A percentile compares a stretch with the other conserved stretches of the same genome.
Evolutionary conservation across 257 asterid species (phyloP).

Genomic region (Solanum clarkiae): DNA sequence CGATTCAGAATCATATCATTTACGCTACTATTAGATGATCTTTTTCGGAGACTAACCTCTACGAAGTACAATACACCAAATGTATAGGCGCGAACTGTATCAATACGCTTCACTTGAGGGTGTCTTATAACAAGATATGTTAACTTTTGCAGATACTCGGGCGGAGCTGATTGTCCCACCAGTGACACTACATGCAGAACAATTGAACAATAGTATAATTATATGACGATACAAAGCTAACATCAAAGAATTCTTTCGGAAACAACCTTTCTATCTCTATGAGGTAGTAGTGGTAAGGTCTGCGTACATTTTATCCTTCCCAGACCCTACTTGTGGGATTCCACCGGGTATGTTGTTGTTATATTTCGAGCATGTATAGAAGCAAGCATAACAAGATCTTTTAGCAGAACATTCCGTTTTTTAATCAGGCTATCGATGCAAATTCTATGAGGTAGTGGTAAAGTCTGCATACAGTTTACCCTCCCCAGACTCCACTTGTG

Average conservation of each 20-base stretch:
- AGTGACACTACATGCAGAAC: conserved; percentile 42
- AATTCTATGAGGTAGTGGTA: too few species aligned
- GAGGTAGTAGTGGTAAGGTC: too few species aligned
- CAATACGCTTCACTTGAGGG: conserved; percentile 70
- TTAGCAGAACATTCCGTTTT: not conserved
- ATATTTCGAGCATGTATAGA: not conserved
- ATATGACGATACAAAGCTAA: not conserved
- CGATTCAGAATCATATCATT: not conserved
- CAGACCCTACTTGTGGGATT: too few species aligned
- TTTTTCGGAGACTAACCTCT: conserved; percentile 42
- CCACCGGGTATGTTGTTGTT: not conserved
- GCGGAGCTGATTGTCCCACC: conserved; percentile 84
- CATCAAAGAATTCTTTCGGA: not conserved
- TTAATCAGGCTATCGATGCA: not conserved
- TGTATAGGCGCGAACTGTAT: conserved; percentile 92
- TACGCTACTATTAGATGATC: not conserved
- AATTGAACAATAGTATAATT: not conserved
- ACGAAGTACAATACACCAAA: conserved; percentile 84
- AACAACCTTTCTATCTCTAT: too few species aligned
- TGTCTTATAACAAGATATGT: conserved; percentile 78
- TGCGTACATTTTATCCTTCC: too few species aligned
- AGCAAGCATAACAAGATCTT: not conserved
- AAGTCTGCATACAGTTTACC: not conserved
- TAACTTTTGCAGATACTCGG: conserved; percentile 63
- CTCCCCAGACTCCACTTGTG: too few species aligned